Conservation (phyloP, 768 basidiomycete species). For the Lactifluus subvellereus region DNA sequence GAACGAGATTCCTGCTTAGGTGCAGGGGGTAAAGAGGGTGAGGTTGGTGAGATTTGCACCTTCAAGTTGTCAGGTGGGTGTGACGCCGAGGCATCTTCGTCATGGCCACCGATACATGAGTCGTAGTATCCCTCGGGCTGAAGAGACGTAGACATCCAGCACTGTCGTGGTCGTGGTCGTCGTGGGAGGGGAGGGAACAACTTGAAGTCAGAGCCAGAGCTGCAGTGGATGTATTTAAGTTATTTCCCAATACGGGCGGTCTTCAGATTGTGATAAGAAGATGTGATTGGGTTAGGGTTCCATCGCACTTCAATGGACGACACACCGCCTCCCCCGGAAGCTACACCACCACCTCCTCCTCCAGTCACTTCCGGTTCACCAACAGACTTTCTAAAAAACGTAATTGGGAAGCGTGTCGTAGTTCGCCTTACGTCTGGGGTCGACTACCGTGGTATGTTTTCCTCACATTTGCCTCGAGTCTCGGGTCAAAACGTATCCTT, state of each 20-base stretch:
- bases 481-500: not conserved
- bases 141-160: constrained; percentile 8
- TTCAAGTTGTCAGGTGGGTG: constrained; percentile 12
- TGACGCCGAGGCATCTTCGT: constrained; percentile 23
- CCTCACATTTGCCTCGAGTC: constrained; percentile 3
- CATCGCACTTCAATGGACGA: constrained; percentile 27
- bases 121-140: constrained; percentile 19
- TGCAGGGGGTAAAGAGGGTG: not conserved
- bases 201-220: not conserved
- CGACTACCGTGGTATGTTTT: constrained; percentile 15
- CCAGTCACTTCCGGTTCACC: constrained; percentile 64
- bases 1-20: not conserved
- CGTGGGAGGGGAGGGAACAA: not conserved
- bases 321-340: constrained; percentile 36
- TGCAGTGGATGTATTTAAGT: not conserved
- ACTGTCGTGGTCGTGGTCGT: not conserved
- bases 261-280: not conserved
- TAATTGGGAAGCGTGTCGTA: constrained; percentile 93
- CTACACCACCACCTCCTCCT: constrained; percentile 43
- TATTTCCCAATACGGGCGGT: not conserved
- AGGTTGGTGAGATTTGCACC: not conserved
- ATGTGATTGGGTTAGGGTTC: constrained; percentile 3
- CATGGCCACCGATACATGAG: constrained; percentile 31
- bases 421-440: constrained; percentile 52
- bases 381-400: constrained; percentile 89